Base-by-base conservation (phyloP, 495 filamentous ascomycete species). In the Aspergillus incahuasiensis region DNA sequence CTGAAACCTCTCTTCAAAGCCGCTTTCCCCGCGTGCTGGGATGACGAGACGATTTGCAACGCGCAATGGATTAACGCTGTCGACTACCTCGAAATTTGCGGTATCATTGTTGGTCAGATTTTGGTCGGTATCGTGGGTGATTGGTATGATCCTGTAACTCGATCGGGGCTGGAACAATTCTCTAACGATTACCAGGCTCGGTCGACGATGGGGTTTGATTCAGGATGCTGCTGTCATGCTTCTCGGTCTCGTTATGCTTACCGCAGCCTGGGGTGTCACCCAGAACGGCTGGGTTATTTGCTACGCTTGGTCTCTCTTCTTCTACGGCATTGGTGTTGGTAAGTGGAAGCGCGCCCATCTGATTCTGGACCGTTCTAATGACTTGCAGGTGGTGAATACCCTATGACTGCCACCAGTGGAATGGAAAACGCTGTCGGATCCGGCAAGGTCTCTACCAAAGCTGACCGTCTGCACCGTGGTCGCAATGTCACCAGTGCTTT, bases 181-280 rank as follows among this genome's bases (percentile, higher is more conserved):
- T 43, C 51, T 61, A 38, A 57, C 38, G 32, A 15, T 19, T 52
- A 1, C 32, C 24, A 85, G 87, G 86, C 72, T 91, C 43, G 91
- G 91, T 54, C 88, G 91, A 63, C 85, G 91, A 60, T 96, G 86
- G 86, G 91, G 90, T 77, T 75, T 96, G 45, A 92, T 95, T 63
- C 90, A 95, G 72, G 91, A 96, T 72, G 90, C 89, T n/a, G 58
- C 82, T 8, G 88, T 96, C 78, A 96, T 95, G 91, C 87, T 95
- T 60, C 59, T 92, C 60, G 91, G 91, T 74, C 75, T 95, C 28
- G 45, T 92, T 58, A 91, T 95, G 88, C 80, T 95, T 39, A 91
- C 86, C 30, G 86, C 88, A 48, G 85, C 87, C 7, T 95, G 91
- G 91, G 91, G 90, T 56, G 69, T 85, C 3, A 88, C 81, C 41